phyloP scores from a whole-genome alignment of 1,284 basidiomycete genomes.

The Cystobasidiaceae sp. region DNA sequence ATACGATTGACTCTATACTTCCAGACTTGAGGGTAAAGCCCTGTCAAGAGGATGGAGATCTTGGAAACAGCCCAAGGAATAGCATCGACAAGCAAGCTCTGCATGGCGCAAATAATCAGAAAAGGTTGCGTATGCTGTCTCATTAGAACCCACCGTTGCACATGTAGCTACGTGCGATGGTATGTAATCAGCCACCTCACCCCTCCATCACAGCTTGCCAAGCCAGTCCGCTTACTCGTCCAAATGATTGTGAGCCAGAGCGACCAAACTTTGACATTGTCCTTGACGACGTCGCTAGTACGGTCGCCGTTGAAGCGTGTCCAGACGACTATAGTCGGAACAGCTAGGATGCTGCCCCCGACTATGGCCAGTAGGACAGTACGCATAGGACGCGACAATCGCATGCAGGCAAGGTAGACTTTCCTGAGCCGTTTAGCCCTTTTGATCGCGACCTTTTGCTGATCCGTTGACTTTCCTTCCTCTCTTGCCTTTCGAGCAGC shows the following conservation, averaged over 20 bases:
- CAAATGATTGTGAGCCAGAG: constrained; percentile 65
- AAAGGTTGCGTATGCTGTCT: too few species aligned
- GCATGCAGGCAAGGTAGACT: constrained; percentile 28
- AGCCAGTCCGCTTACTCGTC: constrained; percentile 57
- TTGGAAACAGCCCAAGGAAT: constrained; percentile 19
- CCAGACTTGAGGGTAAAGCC: constrained; percentile 16
- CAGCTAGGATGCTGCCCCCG: constrained; percentile 60
- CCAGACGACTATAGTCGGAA: constrained; percentile 63
- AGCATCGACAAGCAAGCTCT: too few species aligned
- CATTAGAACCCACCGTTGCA: constrained; percentile 13
- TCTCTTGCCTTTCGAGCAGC: constrained; percentile 19
- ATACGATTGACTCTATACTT: constrained; percentile 16
- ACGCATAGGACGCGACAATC: constrained; percentile 25
- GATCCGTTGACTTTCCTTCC: constrained; percentile 17
- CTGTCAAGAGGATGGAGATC: constrained; percentile 18
- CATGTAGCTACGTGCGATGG: not conserved
- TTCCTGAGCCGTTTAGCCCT: constrained; percentile 26
- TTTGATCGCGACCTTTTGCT: constrained; percentile 10
- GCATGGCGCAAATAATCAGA: too few species aligned
- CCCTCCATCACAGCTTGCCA: too few species aligned
- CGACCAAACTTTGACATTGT: constrained; percentile 51
- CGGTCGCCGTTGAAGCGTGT: constrained; percentile 55
- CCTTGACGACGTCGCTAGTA: constrained; percentile 56
- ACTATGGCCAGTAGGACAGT: constrained; percentile 49
- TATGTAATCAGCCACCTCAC: not conserved